Base-by-base conservation (phyloP, 768 basidiomycete genomes). In the Hebeloma cylindrosporum region DNA sequence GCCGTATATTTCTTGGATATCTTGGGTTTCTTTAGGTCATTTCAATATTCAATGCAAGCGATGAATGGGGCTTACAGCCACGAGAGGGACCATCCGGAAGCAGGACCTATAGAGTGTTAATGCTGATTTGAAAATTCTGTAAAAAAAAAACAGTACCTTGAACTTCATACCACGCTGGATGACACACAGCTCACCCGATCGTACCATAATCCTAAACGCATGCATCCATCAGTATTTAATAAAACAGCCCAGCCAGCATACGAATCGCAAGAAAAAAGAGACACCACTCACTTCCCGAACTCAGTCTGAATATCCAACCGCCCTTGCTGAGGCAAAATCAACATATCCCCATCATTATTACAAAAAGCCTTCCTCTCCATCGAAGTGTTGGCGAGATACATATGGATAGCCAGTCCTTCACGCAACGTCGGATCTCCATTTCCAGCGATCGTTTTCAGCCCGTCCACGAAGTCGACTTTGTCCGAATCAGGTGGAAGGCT, bases 271-370 rank as follows among this genome's bases (percentile, higher is more conserved):
- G 26, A n/a, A 13, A 47, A 17, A 21, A 17, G 17, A 32, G 10
- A 23, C 2, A 23, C 3, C 13, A 66, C 78, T 52, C 51, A 82
- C 81, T 72, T 78, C 40, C 83, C 83, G 48, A 80, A 76, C 60
- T 86, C 83, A 2, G 83, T 84, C 60, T 82, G 82, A 30, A 86
- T 75, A 56, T 85, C 82, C 50, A 85, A 62, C 9, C 81, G 69
- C 4, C 83, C 83, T 55, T 77, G 71, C 57, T 83, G 77, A 7
- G 83, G 83, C 13, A 84, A 64, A 54, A 86, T 79, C 57, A 84
- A 62, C 69, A 83, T 76, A 60, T 85, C 82, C 5, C 83, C 82
- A 50, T 84, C 82, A 34, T 70, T 79, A 56, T 81, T 79, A 49
- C 72, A 74, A 60, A 82, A 82, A 2, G 82, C 82, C 53, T 67